These are phyloP conservation scores for Pythium diclinum DNA, from an alignment of 352 stramenopile species.

Conservation along the genomic window DNA sequence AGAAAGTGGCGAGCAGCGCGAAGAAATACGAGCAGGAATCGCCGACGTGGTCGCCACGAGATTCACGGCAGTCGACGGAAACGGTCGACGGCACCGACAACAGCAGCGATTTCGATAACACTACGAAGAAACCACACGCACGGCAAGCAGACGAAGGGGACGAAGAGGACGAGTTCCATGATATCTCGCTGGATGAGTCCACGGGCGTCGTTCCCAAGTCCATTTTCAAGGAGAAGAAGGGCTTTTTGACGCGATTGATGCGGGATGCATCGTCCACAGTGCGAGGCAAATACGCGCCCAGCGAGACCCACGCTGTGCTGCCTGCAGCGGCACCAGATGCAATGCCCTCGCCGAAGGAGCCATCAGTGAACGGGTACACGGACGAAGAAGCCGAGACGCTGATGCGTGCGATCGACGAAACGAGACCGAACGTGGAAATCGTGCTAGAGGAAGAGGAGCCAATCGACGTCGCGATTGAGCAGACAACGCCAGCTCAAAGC, in stretches of 20 bases:
- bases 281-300: constrained; percentile 31
- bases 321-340: constrained; percentile 1
- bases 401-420: not conserved
- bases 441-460: constrained; percentile 42
- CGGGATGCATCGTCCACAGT: constrained; percentile 28
- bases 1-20: not conserved
- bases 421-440: constrained; percentile 21
- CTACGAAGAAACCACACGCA: not conserved
- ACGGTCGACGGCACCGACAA: constrained; percentile 1
- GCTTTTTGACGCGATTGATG: constrained; percentile 32
- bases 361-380: not conserved
- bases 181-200: constrained; percentile 26
- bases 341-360: not conserved
- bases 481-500: not conserved
- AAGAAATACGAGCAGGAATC: constrained; percentile 1
- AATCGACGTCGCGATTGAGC: constrained; percentile 51
- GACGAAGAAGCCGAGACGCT: not conserved
- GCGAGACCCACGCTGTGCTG: constrained; percentile 16
- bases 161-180: constrained; percentile 33
- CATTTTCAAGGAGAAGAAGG: constrained; percentile 55
- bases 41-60: constrained; percentile 15
- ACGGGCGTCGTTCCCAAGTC: constrained; percentile 63
- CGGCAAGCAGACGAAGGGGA: constrained; percentile 1
- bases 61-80: constrained; percentile 5
- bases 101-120: not conserved